These are phyloP conservation scores for Floccularia luteovirens DNA, from an alignment of 768 basidiomycete species.

Conservation along the genomic window DNA sequence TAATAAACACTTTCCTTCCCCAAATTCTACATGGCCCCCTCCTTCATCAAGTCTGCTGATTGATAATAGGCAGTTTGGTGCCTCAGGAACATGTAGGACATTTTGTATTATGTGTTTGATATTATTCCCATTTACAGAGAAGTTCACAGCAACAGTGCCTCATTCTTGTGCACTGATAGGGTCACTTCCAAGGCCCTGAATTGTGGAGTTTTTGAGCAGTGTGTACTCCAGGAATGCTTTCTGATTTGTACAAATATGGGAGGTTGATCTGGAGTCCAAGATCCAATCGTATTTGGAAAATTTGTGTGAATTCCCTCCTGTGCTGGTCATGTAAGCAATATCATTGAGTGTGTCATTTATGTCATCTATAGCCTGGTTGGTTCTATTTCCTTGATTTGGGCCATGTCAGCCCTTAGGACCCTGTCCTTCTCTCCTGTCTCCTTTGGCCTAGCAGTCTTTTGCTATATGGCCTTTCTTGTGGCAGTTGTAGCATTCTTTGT, in stretches of 20 bases:
- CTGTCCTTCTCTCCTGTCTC: slow-evolving; percentile 29
- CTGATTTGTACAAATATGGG: slow-evolving; percentile 14
- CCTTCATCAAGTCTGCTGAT: slow-evolving; percentile 10
- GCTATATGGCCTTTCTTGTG: slow-evolving; percentile 18
- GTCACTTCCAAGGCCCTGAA: slow-evolving; percentile 11
- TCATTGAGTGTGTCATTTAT: slow-evolving; percentile 7
- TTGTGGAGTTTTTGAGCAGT: slow-evolving; percentile 5
- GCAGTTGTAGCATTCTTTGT: slow-evolving; percentile 20
- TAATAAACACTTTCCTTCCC: slow-evolving; percentile 9
- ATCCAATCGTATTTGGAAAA: slow-evolving; percentile 14
- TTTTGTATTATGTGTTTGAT: slow-evolving; percentile 10
- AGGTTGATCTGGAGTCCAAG: slow-evolving; percentile 15
- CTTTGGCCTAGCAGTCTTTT: slow-evolving; percentile 26
- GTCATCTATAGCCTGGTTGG: slow-evolving; percentile 8
- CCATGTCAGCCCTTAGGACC: slow-evolving; percentile 11
- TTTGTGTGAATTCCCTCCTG: background rate
- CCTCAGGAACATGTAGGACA: slow-evolving; percentile 12
- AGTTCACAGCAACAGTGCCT: slow-evolving; percentile 13
- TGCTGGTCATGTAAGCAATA: slow-evolving; percentile 8
- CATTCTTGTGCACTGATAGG: slow-evolving; percentile 7
- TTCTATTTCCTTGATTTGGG: slow-evolving; percentile 8
- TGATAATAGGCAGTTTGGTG: slow-evolving; percentile 15
- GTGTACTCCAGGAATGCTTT: slow-evolving; percentile 14
- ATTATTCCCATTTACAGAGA: slow-evolving; percentile 9
- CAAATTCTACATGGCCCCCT: slow-evolving; percentile 3